Evolutionary conservation across 1,139 yeast species (phyloP), one percentile per base, ranked within the genome.

Genomic region (Pichia sp.): DNA sequence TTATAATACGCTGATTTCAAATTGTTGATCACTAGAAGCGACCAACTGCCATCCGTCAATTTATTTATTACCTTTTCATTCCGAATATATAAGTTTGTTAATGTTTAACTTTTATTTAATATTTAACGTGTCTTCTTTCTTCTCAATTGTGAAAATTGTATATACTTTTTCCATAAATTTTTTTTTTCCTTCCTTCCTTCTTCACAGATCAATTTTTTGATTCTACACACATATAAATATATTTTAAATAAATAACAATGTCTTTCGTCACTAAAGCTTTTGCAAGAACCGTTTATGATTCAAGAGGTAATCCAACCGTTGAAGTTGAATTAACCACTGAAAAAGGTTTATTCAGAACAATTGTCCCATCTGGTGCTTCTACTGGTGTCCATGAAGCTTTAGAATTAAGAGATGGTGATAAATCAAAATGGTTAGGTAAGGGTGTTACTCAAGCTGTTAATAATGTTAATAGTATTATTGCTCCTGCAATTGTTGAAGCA

Each of bases 221-320:
- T 16, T 16, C 16, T 16, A 16, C 16, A 16, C 16, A 16, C 16
- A 16, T 16, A 16, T 16, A 16, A 16, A 16, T 16, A 16, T 16
- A 16, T 16, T 16, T 16, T 16, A 16, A 16, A 16, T 16, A 16
- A 16, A 16, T 16, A 16, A 16, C 16, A 45, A 55, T 56, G 59
- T 54, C 59, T 28, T 40, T 46, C 31, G 57, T 56, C 31, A 57
- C 77, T 53, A 87, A 87, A 73, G 73, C 87, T 61, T 80, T 75
- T 71, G 86, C 96, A 62, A 86, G 96, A 75, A 81, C 80, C 75
- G 94, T 89, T 70, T 89, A 89, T 82, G 97, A 89, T 74, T 87
- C 96, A 60, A 86, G 97, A 75, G 96, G 96, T 73, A 89, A 89
- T 79, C 97, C 97, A 71, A 89, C 96, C 57, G 96, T 89, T 60